Base-by-base conservation (phyloP, 768 basidiomycete species). In the Wakefieldia striispora region DNA sequence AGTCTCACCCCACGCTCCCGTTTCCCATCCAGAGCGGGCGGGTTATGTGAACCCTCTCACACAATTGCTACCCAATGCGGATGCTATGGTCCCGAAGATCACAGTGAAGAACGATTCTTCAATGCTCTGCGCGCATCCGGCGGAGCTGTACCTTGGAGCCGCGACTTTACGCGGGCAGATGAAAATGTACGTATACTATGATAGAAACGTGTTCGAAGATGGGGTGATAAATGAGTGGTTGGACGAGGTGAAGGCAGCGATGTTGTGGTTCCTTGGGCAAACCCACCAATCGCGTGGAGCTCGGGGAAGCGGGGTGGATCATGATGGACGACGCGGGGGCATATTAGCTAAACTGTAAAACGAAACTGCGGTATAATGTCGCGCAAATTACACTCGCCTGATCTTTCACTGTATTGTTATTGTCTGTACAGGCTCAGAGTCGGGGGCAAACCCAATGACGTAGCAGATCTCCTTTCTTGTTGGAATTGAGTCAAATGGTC, bases 221-320 rank as follows among this genome's bases (percentile, higher is more conserved):
- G 64, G 47, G 1, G 51, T 74, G 9, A 68, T 79, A 6, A 56
- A 46, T 8, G 80, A 79, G 59, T 81, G 78, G 76, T 49, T 82
- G 43, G 58, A 65, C 9, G 80, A 82, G 51, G 67, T 79, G 4
- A 65, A 54, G 31, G 56, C 47, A 10, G 75, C 71, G 0, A 50
- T 67, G 10, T 29, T 62, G 24, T 68, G 61, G 55, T 73, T 69
- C 48, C 60, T 69, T 11, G 59, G 70, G 19, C 51, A 29, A 45
- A 44, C 51, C 6, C 47, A 37, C 34, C 31, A 2, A 16, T 29
- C 26, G 10, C 4, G 14, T 9, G 14, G 23, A n/a, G 39, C 29
- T 29, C 29, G 5, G 10, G 3, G 29, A 12, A 29, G 6, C 13
- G 11, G 29, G 11, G 11, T 29, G 10, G 33, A 14, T 14, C 14